Conservation (phyloP, 306 rosid genomes). For the Malus sieversii region DNA sequence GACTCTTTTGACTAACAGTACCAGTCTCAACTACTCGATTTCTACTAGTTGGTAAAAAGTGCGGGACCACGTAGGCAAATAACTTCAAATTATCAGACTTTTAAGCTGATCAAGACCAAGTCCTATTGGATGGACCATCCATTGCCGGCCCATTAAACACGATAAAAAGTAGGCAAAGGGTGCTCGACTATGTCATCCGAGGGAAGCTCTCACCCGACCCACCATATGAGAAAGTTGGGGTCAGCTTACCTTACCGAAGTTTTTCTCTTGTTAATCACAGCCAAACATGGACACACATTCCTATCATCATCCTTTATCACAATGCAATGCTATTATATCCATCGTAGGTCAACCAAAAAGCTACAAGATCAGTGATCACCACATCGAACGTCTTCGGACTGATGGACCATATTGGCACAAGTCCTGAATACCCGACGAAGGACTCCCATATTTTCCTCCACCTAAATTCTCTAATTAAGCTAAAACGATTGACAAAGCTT, state of each 20-base stretch:
- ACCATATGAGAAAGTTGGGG: neutral
- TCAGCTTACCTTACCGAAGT: neutral
- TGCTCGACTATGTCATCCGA: too few species aligned
- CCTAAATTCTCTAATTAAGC: neutral
- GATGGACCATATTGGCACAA: too few species aligned
- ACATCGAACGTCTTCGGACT: too few species aligned
- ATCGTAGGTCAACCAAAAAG: too few species aligned
- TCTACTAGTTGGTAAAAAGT: neutral
- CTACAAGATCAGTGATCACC: too few species aligned
- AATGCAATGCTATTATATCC: neutral
- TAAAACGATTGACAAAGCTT: neutral
- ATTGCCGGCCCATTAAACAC: neutral
- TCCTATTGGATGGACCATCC: neutral
- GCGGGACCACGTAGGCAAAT: neutral
- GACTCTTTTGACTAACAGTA: constrained; percentile 26
- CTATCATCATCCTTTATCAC: neutral
- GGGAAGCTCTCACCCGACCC: too few species aligned
- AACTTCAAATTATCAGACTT: neutral
- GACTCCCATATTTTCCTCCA: neutral
- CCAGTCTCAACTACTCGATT: constrained; percentile 20
- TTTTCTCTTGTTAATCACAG: too few species aligned
- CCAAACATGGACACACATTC: neutral
- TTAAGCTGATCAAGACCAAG: neutral
- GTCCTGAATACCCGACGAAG: neutral
- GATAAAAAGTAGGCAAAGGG: neutral